A percentile compares a stretch with the other conserved stretches of the same genome.
Evolutionary conservation across 768 basidiomycete genomes (phyloP).

Genomic region (Kwoniella sp.): DNA sequence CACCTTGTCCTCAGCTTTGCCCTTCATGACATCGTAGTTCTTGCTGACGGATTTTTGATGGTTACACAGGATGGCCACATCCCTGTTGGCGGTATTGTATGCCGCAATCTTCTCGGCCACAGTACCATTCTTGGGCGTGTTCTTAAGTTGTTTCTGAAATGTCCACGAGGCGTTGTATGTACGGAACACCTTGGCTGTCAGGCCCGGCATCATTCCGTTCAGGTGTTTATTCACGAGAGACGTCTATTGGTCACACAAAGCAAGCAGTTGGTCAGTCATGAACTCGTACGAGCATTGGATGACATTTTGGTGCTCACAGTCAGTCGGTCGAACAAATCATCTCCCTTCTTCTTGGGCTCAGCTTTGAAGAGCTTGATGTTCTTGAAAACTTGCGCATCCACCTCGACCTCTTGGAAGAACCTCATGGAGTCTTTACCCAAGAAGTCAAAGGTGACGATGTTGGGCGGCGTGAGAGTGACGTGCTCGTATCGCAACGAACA

Average conservation of each 20-base stretch:
- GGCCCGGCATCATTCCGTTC: constrained; percentile 89
- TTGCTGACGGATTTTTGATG: constrained; percentile 95
- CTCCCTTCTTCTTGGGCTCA: constrained; percentile 80
- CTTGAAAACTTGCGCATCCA: constrained; percentile 93
- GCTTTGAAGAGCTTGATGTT: constrained; percentile 94
- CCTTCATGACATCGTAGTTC: constrained; percentile 89
- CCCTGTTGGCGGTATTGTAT: constrained; percentile 94
- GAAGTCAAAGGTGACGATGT: constrained; percentile 92
- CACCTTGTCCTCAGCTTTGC: constrained; percentile 90
- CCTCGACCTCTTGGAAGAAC: constrained; percentile 79
- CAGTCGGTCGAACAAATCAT: constrained; percentile 92
- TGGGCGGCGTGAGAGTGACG: constrained; percentile 84
- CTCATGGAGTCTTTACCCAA: constrained; percentile 98
- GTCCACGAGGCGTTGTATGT: constrained; percentile 98
- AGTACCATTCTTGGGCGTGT: constrained; percentile 69
- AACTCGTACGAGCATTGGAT: too few species aligned
- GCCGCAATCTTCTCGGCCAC: constrained; percentile 95
- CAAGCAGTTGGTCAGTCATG: background rate
- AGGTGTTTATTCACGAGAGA: constrained; percentile 86
- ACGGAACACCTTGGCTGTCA: constrained; percentile 99
- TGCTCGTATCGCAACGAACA: constrained; percentile 97
- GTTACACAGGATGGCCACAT: constrained; percentile 97
- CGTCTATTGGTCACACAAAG: too few species aligned
- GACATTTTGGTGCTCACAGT: constrained; percentile 66
- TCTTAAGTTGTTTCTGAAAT: constrained; percentile 86